Base-by-base conservation (phyloP, 2,329 filamentous ascomycete species). In the Neofusicoccum umdonicola region DNA sequence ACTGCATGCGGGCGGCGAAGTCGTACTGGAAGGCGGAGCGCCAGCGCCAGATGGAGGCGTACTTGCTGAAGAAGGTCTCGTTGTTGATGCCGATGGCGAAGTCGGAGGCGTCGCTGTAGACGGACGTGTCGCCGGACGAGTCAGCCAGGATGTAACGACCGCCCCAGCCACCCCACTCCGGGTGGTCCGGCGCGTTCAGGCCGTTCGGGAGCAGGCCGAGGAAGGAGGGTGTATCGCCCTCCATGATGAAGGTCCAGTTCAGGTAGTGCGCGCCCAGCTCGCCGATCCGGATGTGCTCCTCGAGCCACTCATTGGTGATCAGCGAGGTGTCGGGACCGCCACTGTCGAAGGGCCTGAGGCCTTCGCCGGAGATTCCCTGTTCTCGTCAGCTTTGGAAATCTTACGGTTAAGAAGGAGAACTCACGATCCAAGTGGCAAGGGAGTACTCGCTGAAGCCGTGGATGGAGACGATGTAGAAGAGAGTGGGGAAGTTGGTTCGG, bases 381-480 rank as follows among this genome's bases (percentile, higher is more conserved):
- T 8, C 15, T 12, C 5, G 41, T 47, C 11, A 41, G n/a, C 3
- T 2, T 7, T 17, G 37, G 6, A 7, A 13, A 19, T 15, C 5
- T 31, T 17, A 19, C 15, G 31, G 1, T 4, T 7, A 3, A 22
- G 11, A 3, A 4, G 27, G 39, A n/a, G 8, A 4, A 47, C 61
- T 56, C 19, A 63, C 61, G 82, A 72, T 76, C 83, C 83, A 85
- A 0, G 82, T 70, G 0, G 83, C 82, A 27, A 76, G 67, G 4
- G 72, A 74, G 66, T 85, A 86, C 47, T 80, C 70, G 68, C 79
- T 81, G 76, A 79, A 84, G 6, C 74, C 81, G 70, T 85, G 83
- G 1, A 83, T 69, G 2, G 79, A 82, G 48, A 71, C 74, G 45
- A 85, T 83, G 70, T 82, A 84, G 67, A 83, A 81, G 15, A 85